Evolutionary conservation across 2,329 filamentous ascomycete species (phyloP), one percentile per base, ranked within the genome.

Genomic region (Xylaria sp.): DNA sequence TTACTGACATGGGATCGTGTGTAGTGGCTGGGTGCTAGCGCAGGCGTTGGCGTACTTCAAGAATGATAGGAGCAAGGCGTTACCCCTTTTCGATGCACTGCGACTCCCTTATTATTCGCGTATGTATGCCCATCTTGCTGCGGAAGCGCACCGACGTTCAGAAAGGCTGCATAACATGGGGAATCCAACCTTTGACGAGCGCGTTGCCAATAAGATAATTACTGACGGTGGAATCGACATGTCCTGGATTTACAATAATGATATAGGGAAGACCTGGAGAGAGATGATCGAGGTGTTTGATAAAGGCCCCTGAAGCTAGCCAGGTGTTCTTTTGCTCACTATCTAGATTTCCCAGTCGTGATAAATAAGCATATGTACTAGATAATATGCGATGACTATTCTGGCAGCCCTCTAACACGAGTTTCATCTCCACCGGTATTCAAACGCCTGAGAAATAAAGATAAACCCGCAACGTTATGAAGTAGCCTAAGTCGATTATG

Each of bases 61-160:
- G 2, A 69, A 67, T 22, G 66, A 68, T 16, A 48, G 44, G 1
- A 38, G 40, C n/a, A 62, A 49, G 26, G 67, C 67, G 2, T 37
- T 69, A 11, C 49, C 53, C 1, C 45, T 69, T 17, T 70, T 69
- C 17, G 63, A 69, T 39, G 45, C 55, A 18, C 61, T 70, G 39
- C 62, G 67, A 7, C 53, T 66, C 17, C 68, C 68, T 2, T 69
- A 69, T 38, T 70, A 70, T 44, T 58, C 58, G 3, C 57, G 62
- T 4, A 69, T 70, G 66, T 69, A 69, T 45, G 54, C 55, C 13
- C 52, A 66, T 37, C 59, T 66, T 38, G 57, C 53, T 17, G 46
- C 52, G 4, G 56, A 61, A 41, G 61, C 61, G 7, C 48, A 46
- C 7, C 44, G 29, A 9, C 58, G 63, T 2, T 19, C 53, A 3